Conservation (phyloP, 805 yeast genomes). For the Candida golubevii region DNA sequence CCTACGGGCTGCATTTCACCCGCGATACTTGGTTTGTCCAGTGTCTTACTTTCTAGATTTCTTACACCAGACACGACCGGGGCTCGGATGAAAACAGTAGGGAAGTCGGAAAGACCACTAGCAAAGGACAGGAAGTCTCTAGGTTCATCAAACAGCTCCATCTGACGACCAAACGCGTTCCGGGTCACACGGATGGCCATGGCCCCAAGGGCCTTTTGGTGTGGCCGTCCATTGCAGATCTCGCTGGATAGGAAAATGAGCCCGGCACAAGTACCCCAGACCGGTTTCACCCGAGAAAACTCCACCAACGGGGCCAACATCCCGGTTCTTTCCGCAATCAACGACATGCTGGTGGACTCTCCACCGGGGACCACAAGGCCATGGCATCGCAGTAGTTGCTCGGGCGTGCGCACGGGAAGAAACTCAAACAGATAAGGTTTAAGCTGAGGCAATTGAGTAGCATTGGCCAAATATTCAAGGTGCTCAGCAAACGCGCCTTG, state of each 20-base stretch:
- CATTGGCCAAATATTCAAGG: constrained; percentile 27
- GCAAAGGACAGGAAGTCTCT: constrained; percentile 45
- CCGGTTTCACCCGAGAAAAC: constrained; percentile 48
- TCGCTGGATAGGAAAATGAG: constrained; percentile 59
- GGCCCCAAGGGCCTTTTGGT: constrained; percentile 59
- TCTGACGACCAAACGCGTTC: constrained; percentile 77
- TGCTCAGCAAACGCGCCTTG: constrained; percentile 82
- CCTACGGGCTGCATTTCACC: constrained; percentile 9
- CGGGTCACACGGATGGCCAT: constrained; percentile 60
- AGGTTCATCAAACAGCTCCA: constrained; percentile 54
- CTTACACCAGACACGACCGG: constrained; percentile 51
- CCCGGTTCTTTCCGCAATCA: constrained; percentile 63
- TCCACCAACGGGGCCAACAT: constrained; percentile 50
- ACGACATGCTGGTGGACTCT: constrained; percentile 65
- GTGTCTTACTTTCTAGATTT: not conserved
- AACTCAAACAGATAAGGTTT: constrained; percentile 24
- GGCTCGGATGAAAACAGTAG: constrained; percentile 65
- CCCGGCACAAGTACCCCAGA: constrained; percentile 90
- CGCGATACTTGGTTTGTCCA: not conserved
- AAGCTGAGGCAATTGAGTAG: constrained; percentile 10
- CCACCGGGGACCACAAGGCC: constrained; percentile 73
- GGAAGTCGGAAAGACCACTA: constrained; percentile 37
- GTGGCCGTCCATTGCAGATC: constrained; percentile 47
- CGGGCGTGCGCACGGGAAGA: constrained; percentile 48
- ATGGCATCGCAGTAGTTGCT: constrained; percentile 47